These are phyloP conservation scores for Paxillus involutus DNA, from an alignment of 768 basidiomycete genomes.

Conservation along the genomic window DNA sequence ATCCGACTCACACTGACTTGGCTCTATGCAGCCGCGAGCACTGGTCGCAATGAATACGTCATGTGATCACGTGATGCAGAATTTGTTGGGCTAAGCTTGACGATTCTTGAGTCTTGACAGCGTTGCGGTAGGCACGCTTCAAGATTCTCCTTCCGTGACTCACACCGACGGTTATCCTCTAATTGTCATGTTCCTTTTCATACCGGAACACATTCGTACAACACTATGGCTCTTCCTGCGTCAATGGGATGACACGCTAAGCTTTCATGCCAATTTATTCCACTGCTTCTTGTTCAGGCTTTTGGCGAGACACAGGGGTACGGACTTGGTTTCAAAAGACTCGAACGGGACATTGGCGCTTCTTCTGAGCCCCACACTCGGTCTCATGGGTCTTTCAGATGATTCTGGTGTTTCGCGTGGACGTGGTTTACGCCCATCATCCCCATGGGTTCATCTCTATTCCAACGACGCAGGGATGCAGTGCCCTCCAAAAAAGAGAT, in stretches of 20 bases:
- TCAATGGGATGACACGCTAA: slow-evolving; percentile 14
- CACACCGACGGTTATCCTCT: no score
- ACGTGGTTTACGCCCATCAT: neutral
- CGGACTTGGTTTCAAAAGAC: neutral
- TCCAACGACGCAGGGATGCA: neutral
- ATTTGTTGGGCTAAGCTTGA: no score
- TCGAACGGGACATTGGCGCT: neutral
- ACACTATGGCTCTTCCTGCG: neutral
- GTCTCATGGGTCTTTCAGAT: neutral
- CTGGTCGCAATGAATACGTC: no score
- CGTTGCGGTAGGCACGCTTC: neutral
- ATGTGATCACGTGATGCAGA: no score
- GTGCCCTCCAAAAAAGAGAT: slow-evolving; percentile 15
- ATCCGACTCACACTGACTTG: no score
- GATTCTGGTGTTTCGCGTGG: neutral
- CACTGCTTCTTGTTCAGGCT: slow-evolving; percentile 10
- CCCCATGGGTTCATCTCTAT: neutral
- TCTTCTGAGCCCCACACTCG: neutral
- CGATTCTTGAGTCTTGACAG: neutral
- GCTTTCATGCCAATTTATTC: slow-evolving; percentile 12
- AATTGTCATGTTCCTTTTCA: neutral
- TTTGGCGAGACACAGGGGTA: slow-evolving; percentile 1
- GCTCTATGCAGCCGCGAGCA: no score
- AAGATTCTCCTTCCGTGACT: neutral
- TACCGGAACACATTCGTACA: neutral